phyloP scores from a whole-genome alignment of 768 basidiomycete genomes.

The Pisolithus sp. region DNA sequence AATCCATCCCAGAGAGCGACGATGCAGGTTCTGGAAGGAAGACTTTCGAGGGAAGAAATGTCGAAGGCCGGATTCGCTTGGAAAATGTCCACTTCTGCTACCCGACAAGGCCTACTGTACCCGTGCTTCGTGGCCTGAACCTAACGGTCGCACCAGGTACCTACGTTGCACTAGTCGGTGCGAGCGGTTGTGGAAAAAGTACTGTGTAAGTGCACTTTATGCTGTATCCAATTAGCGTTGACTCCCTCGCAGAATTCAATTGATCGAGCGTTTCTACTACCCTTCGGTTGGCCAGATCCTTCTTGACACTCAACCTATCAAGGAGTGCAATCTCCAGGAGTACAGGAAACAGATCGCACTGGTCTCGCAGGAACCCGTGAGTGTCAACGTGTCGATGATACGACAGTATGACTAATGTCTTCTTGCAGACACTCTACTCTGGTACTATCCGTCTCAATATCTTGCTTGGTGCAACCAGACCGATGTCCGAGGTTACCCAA shows the following conservation, averaged over 20 bases:
- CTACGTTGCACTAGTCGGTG: conserved; percentile 80
- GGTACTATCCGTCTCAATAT: conserved; percentile 90
- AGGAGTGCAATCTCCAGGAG: conserved; percentile 72
- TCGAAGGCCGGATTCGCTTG: conserved; percentile 62
- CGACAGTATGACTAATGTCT: conserved; percentile 1
- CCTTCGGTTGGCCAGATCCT: conserved; percentile 67
- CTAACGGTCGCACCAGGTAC: conserved; percentile 69
- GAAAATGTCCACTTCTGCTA: conserved; percentile 86
- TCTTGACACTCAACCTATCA: conserved; percentile 70
- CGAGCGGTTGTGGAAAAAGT: conserved; percentile 77
- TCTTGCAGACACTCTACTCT: conserved; percentile 62
- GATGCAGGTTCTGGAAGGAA: conserved; percentile 66
- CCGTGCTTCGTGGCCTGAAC: conserved; percentile 76
- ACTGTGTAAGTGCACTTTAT: conserved; percentile 49
- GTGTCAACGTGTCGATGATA: conserved; percentile 5
- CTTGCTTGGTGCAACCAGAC: conserved; percentile 76
- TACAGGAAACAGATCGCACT: conserved; percentile 86
- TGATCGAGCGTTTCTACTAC: conserved; percentile 84
- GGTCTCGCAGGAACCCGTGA: conserved; percentile 79
- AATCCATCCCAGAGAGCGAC: conserved; percentile 73
- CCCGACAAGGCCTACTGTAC: conserved; percentile 78
- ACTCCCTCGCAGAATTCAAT: conserved; percentile 49
- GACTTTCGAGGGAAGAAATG: conserved; percentile 35
- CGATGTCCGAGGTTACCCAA: conserved; percentile 71
- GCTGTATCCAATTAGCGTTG: background rate